Conservation (phyloP, 202 grass and related monocot genomes). For the Panicum virgatum region DNA sequence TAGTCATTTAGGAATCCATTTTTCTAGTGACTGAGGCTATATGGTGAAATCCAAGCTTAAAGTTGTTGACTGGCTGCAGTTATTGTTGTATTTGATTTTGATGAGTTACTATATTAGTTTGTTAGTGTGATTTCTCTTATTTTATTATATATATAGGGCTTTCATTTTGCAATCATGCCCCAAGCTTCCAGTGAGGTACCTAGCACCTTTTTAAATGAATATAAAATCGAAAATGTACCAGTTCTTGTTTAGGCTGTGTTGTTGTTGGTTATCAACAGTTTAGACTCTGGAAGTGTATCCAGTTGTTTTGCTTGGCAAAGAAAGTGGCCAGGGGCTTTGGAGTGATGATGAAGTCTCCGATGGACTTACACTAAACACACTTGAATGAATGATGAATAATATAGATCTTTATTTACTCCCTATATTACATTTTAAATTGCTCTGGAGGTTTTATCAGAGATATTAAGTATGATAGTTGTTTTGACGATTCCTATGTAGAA, state of each 20-base stretch:
- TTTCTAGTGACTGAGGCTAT: slow-evolving; percentile 15
- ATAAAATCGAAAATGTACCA: background rate
- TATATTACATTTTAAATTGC: background rate
- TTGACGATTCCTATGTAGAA: no score
- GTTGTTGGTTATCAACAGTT: slow-evolving; percentile 13
- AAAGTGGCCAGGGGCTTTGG: background rate
- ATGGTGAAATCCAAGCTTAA: background rate
- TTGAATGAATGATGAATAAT: slow-evolving; percentile 8
- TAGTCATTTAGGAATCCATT: slow-evolving; percentile 7
- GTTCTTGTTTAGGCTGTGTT: slow-evolving; percentile 13
- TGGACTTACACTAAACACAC: background rate
- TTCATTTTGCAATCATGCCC: background rate
- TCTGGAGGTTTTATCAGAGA: background rate
- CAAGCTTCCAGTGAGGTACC: background rate
- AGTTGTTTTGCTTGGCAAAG: slow-evolving; percentile 1
- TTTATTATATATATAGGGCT: background rate
- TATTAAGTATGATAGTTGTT: background rate
- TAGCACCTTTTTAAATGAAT: background rate
- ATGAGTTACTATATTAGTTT: slow-evolving; percentile 13
- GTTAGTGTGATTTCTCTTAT: background rate
- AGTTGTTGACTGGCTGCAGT: slow-evolving; percentile 2
- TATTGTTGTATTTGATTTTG: background rate
- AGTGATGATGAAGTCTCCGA: background rate
- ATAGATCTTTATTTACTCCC: background rate
- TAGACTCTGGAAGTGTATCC: background rate